Evolutionary conservation across 495 filamentous ascomycete species (phyloP), one percentile per base, ranked within the genome.

Genomic region (Rhizodiscina lignyota): DNA sequence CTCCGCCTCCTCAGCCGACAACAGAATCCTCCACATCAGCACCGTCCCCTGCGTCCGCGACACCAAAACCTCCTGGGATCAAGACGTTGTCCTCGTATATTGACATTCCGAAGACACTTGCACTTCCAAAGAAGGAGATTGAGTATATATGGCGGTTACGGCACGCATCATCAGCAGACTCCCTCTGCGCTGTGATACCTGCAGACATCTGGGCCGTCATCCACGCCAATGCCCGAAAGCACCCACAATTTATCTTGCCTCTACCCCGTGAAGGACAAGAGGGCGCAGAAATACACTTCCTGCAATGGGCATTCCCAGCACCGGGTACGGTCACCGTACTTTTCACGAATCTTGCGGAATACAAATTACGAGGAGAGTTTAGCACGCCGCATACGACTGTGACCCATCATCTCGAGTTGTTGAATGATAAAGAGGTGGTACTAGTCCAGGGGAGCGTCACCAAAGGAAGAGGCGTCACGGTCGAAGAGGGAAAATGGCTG

Each of bases 271-370:
- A 48, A 42, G 43, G 11, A 30, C 30, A 23, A 32, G 30, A 32
- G 6, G 35, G 58, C 47, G 73, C 64, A 45, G 89, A 85, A 64
- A 85, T 83, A 49, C 89, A 74, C 58, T 91, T 72, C 54, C 64
- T 74, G 51, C 84, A 79, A 55, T 85, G 70, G 77, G 76, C 75
- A 0, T 82, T 77, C 48, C 73, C 64, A 39, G 70, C 72, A 10
- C 65, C 64, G 4, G 60, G 70, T 21, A 79, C 77, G 2, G 69
- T 74, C 0, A 93, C 84, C 0, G 73, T 96, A 11, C 72, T 97
- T 31, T 96, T 97, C 58, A 96, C 89, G 5, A 72, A 82, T 43
- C 64, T 97, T 18, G 87, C 78, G 3, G 84, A 92, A 49, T 97
- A 77, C 61, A 92, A 94, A 62, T 60, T 87, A 38, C 70, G 85